phyloP scores from a whole-genome alignment of 164 flowering plant species.

The Chloranthus sessilifolius region DNA sequence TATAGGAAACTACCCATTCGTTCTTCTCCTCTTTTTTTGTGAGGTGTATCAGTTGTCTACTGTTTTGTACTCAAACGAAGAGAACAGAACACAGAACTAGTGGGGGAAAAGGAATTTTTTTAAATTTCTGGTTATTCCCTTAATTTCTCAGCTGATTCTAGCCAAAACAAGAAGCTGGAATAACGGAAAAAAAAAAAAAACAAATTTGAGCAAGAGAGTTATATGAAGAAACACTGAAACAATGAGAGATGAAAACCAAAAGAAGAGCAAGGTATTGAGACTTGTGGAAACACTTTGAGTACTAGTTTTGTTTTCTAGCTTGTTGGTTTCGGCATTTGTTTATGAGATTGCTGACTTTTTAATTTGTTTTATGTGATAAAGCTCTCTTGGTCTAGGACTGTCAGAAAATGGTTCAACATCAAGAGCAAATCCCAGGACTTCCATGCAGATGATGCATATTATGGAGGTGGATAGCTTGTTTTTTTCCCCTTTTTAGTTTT shows the following conservation, averaged over 20 bases:
- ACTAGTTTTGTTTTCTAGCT: background rate
- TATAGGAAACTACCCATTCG: background rate
- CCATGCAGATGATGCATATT: slow-evolving; percentile 60
- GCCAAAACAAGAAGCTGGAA: too few relatives aligned
- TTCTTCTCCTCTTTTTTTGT: background rate
- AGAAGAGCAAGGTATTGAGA: slow-evolving; percentile 92
- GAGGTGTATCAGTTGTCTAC: too few relatives aligned
- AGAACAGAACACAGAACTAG: too few relatives aligned
- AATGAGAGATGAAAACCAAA: slow-evolving; percentile 82
- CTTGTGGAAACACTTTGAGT: too few relatives aligned
- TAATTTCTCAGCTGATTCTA: too few relatives aligned
- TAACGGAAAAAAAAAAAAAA: too few relatives aligned
- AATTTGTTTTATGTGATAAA: slow-evolving; percentile 20
- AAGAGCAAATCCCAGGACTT: slow-evolving; percentile 71
- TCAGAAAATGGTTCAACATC: slow-evolving; percentile 83
- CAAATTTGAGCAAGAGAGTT: too few relatives aligned
- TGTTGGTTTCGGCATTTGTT: background rate
- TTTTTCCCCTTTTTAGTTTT: background rate
- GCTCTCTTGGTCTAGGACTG: slow-evolving; percentile 87
- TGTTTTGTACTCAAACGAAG: too few relatives aligned
- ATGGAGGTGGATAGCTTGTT: slow-evolving; percentile 30
- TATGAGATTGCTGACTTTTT: slow-evolving; percentile 11
- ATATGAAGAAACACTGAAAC: slow-evolving; percentile 64
- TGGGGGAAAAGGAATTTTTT: too few relatives aligned
- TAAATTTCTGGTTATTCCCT: too few relatives aligned